Evolutionary conservation across 495 filamentous ascomycete genomes (phyloP), one percentile per base, ranked within the genome.

Genomic region (Parachaetomium inaequale): DNA sequence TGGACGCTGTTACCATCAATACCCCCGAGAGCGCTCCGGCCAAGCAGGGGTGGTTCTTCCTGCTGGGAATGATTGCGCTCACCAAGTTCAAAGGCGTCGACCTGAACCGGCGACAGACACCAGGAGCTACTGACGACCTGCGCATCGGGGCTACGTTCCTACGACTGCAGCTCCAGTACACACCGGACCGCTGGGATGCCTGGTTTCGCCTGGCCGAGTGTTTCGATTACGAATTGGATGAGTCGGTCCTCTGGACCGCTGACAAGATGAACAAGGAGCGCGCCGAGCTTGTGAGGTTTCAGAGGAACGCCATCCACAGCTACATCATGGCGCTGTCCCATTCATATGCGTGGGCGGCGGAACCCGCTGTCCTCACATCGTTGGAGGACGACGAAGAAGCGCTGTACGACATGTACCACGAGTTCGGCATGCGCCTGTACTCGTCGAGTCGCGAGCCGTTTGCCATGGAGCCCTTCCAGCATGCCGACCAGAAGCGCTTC

Each of bases 201-300:
- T 99, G 94, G 95, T 97, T 93, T 72, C 86, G 94, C 51, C 81
- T 97, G 7, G 94, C 88, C 12, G 94, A 99, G 66, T 88, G 89
- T 25, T 95, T 93, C 70, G 94, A 98, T 70, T 85, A 87, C 26
- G 90, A 95, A 69, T 74, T 98, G 50, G 95, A 99, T 61, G 95
- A 99, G 69, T 84, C 88, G 2, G 88, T 95, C 12, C 87, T 92
- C 7, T 98, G 95, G 94, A 87, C 86, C n/a, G 89, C 94, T 4
- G 95, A 99, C 58, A 95, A 95, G 69, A 86, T 98, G 71, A 97
- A 98, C 73, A 93, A 89, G 70, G 87, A 89, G 63, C 85, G 85
- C 47, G 74, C 77, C 7, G 91, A 96, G 47, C 72, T 98, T 40
- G 84, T 89, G 17, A 82, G 80, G 21, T 79, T 87, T 62, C 92